These are phyloP conservation scores for Aspergillus candidus DNA, from an alignment of 2,329 filamentous ascomycete species.

Conservation along the genomic window DNA sequence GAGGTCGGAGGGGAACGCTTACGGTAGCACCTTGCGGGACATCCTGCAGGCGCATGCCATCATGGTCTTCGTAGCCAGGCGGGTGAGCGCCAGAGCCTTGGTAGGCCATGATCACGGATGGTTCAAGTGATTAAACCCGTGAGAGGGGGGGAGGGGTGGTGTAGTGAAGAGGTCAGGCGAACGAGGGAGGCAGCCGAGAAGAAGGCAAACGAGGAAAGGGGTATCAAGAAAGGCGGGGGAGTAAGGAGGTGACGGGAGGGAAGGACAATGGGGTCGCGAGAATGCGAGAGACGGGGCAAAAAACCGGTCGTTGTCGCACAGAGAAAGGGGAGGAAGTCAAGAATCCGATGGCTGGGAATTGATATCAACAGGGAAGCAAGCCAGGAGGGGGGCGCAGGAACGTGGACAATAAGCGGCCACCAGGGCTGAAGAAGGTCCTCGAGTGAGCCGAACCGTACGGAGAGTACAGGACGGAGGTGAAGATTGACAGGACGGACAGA, in stretches of 20 bases:
- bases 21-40: slow-evolving; percentile 54
- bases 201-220: slow-evolving; percentile 13
- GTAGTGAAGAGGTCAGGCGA: slow-evolving; percentile 6
- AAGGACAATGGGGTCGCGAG: slow-evolving; percentile 4
- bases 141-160: slow-evolving; percentile 9
- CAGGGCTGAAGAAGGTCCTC: too few relatives aligned
- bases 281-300: slow-evolving; percentile 6
- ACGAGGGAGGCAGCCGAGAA: slow-evolving; percentile 8
- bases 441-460: too few relatives aligned
- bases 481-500: slow-evolving; percentile 2
- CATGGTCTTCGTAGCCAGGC: slow-evolving; percentile 51
- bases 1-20: slow-evolving; percentile 33
- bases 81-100: slow-evolving; percentile 49
- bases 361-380: neutral
- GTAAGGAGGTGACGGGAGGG: too few relatives aligned
- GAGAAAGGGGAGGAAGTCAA: slow-evolving; percentile 2
- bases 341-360: neutral
- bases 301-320: slow-evolving; percentile 10
- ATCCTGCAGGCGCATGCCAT: slow-evolving; percentile 62
- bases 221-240: slow-evolving; percentile 11
- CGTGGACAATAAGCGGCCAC: too few relatives aligned
- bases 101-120: slow-evolving; percentile 53
- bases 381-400: too few relatives aligned
- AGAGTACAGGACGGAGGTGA: too few relatives aligned
- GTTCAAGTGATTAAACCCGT: slow-evolving; percentile 1